Base-by-base conservation (phyloP, 169 alveolate species). In the Plasmodium fragile region DNA sequence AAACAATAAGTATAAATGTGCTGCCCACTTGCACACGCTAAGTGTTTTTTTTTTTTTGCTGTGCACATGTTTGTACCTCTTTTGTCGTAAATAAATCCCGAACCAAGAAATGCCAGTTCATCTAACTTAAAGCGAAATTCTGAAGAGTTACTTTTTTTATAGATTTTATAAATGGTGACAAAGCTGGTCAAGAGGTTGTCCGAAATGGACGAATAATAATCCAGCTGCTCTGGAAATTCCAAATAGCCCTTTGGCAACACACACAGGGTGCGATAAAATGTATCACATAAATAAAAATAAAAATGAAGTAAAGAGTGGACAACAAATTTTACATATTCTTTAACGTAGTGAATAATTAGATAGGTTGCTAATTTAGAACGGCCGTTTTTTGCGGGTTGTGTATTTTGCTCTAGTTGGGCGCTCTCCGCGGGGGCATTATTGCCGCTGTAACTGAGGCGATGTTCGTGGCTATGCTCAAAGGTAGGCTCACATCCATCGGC, bases 41-140 rank as follows among this genome's bases (percentile, higher is more conserved):
- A 79, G 3, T 41, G 18, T 16, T 79, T 45, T 25, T 22, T 16
- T 72, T 72, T 72, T 73, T 73, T 6, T 65, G 75, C 36, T 65
- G 59, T 49, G 0, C 59, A 65, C 7, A 65, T 73, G 32, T 83
- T 65, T 43, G 49, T 85, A 85, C 93, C 93, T 28, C 79, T 72
- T 72, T 75, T 49, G 84, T 85, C 84, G 80, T 69, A 85, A 41
- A 85, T 85, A 49, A 85, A 85, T 75, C 87, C 93, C 3, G 93
- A 85, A n/a, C 93, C 93, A 49, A 85, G 6, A 49, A 73, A 85
- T 85, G 77, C 25, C 59, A 85, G 69, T 34, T 85, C 53, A 34
- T 85, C 93, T 45, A 73, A 34, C 45, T 36, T 85, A 75, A 85
- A 75, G 65, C 18, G 28, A 75, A 32, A 28, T 7, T 85, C 84